Conservation (phyloP, 2,329 filamentous ascomycete species). For the Clonostachys rhizophaga region DNA sequence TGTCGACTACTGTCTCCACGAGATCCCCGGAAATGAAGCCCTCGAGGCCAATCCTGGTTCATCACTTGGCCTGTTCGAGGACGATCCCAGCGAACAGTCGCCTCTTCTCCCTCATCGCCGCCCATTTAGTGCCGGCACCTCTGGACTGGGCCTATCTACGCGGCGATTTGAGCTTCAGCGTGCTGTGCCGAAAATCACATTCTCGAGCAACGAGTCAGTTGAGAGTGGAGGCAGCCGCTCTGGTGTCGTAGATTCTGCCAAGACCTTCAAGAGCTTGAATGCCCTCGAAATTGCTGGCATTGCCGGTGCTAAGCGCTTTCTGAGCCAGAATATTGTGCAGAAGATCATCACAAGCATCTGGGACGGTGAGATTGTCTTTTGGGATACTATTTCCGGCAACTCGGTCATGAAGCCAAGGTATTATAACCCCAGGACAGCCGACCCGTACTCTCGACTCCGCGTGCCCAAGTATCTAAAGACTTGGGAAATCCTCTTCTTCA, state of each 20-base stretch:
- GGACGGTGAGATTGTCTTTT: constrained; percentile 83
- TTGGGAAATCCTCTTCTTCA: constrained; percentile 80
- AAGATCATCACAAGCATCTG: constrained; percentile 80
- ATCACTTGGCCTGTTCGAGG: constrained; percentile 10
- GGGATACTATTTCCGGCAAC: constrained; percentile 71
- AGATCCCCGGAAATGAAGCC: constrained; percentile 46
- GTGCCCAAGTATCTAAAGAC: constrained; percentile 82
- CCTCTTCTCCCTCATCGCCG: constrained; percentile 31
- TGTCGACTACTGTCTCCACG: constrained; percentile 69
- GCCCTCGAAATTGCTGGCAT: constrained; percentile 83
- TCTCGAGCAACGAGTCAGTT: not conserved
- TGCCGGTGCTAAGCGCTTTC: constrained; percentile 76
- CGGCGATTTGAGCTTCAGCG: constrained; percentile 37
- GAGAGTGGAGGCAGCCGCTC: constrained; percentile 19
- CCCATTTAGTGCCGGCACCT: constrained; percentile 3
- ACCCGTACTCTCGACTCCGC: constrained; percentile 67
- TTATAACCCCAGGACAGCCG: constrained; percentile 63
- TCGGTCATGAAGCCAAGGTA: constrained; percentile 71
- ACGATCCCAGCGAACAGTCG: constrained; percentile 41
- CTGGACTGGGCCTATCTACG: constrained; percentile 10
- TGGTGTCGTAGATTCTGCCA: constrained; percentile 54
- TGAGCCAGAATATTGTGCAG: constrained; percentile 76
- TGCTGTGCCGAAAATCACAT: not conserved
- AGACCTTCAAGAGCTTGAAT: constrained; percentile 74
- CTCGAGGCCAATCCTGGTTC: constrained; percentile 6